Percentiles rank a stretch among this genome's conserved stretches.
Conservation (phyloP, 768 basidiomycete genomes). For the Mycena venus region DNA sequence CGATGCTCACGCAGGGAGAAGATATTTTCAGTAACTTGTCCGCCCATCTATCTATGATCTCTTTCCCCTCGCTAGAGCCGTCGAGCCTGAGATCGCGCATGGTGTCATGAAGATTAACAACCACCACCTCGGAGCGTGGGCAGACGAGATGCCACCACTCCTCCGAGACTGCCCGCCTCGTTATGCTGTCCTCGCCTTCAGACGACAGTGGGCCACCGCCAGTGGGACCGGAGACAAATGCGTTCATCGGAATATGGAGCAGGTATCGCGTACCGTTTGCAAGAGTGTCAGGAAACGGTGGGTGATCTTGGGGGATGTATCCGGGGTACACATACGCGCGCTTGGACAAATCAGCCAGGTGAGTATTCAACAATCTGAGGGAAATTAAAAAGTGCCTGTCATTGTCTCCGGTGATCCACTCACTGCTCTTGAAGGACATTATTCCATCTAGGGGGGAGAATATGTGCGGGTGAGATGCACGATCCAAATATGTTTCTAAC, state of each 20-base stretch:
- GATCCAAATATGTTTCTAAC: background rate
- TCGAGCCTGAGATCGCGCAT: background rate
- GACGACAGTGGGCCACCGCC: background rate
- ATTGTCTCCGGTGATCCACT: background rate
- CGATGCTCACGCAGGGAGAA: background rate
- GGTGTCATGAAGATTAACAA: background rate
- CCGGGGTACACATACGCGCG: constrained; percentile 16
- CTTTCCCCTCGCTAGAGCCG: background rate
- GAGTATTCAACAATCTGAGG: constrained; percentile 17
- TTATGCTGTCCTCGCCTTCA: background rate
- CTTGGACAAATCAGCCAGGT: constrained; percentile 12
- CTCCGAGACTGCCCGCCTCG: background rate
- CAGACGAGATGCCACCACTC: constrained; percentile 16
- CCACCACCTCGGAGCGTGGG: background rate
- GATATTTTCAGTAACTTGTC: background rate
- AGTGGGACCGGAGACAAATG: constrained; percentile 16
- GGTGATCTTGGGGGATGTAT: constrained; percentile 19
- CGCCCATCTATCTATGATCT: constrained; percentile 8
- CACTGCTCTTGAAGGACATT: constrained; percentile 23
- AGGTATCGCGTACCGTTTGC: constrained; percentile 1
- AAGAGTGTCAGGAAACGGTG: constrained; percentile 24
- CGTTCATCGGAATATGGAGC: constrained; percentile 24
- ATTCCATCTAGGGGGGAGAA: background rate
- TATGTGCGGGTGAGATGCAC: background rate
- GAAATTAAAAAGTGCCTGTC: too few species aligned